Evolutionary conservation across 192 early-diverging fungal genomes (phyloP), one percentile per base, ranked within the genome.

Genomic region (Backusella circina): DNA sequence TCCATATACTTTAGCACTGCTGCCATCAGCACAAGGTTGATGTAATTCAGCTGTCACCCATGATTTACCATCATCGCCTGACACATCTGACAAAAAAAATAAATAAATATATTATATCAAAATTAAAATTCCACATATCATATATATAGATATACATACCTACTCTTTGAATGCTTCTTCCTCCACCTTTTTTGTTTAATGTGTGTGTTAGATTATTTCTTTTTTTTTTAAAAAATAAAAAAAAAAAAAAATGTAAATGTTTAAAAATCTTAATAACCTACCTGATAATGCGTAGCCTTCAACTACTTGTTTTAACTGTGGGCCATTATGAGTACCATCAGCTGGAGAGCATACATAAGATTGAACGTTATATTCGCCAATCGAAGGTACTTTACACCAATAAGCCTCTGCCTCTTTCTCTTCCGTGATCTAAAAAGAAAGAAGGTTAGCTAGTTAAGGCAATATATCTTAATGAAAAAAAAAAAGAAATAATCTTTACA

Each of bases 321-420:
- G 2, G 66, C 51, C 47, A 81, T 69, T 30, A 75, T 65, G 57
- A 86, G 86, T 35, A 83, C 89, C 36, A 73, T 94, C 87, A 21
- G 84, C 75, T 5, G 95, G 94, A 8, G 83, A 75, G 66, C 92
- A 90, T 31, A 98, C 88, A 39, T 90, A 91, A 66, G 89, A 90
- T 80, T 98, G 94, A 16, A 96, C 89, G 54, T 93, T 95, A 76
- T 92, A 84, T 81, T 96, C 95, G 76, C 94, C 85, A 28, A 87
- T 74, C 0, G 86, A 80, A 1, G 77, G 80, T 28, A 83, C 71
- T n/a, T 73, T 86, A 75, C 65, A 87, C 92, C 85, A 92, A 73
- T 83, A 89, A 65, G 69, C 86, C 75, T 75, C 81, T 16, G 74
- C 85, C 66, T 78, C 81, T 82, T 84, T 37, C 38, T 78, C 73